Percentiles rank a stretch among this genome's conserved stretches.
Conservation (phyloP, 2,329 filamentous ascomycete genomes). For the Westerdykella aurantiaca region DNA sequence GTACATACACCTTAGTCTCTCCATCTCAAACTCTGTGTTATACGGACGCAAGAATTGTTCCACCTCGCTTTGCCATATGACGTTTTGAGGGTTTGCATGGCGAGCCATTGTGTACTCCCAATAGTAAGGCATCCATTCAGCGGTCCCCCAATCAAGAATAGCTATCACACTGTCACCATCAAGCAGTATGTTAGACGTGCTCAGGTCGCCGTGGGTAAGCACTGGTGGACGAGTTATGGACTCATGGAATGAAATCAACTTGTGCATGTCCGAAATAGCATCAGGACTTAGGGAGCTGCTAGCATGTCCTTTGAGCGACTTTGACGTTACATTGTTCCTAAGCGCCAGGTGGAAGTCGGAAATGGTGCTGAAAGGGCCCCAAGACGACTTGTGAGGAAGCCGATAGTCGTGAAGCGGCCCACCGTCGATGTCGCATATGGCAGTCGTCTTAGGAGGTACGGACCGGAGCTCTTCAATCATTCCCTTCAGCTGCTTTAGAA, state of each 20-base stretch:
- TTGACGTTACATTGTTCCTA: conserved; percentile 21
- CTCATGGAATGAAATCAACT: conserved; percentile 20
- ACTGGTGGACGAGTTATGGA: conserved; percentile 32
- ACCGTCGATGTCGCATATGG: conserved; percentile 1
- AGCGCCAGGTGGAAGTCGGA: conserved; percentile 34
- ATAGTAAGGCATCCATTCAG: conserved; percentile 12
- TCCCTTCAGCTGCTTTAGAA: conserved; percentile 5
- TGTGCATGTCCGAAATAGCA: conserved; percentile 30
- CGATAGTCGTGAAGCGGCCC: conserved; percentile 18
- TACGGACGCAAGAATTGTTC: conserved; percentile 14
- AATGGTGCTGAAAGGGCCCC: conserved; percentile 26
- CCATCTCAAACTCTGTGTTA: conserved; percentile 38
- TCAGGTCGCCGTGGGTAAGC: conserved; percentile 50
- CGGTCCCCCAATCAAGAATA: too few species aligned
- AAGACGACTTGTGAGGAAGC: conserved; percentile 9
- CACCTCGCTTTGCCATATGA: conserved; percentile 23
- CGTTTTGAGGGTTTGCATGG: conserved; percentile 32
- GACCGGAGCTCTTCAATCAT: conserved; percentile 7
- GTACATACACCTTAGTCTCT: conserved; percentile 13
- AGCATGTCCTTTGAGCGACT: too few species aligned
- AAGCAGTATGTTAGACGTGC: conserved; percentile 42
- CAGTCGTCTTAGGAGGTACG: background rate
- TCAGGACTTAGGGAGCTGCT: conserved; percentile 16
- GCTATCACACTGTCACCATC: too few species aligned
- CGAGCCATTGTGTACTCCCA: conserved; percentile 41